Percentiles rank a stretch among this genome's conserved stretches.
phyloP scores from a whole-genome alignment of 2,329 filamentous ascomycete species.

The Leptographium galeiforme region DNA sequence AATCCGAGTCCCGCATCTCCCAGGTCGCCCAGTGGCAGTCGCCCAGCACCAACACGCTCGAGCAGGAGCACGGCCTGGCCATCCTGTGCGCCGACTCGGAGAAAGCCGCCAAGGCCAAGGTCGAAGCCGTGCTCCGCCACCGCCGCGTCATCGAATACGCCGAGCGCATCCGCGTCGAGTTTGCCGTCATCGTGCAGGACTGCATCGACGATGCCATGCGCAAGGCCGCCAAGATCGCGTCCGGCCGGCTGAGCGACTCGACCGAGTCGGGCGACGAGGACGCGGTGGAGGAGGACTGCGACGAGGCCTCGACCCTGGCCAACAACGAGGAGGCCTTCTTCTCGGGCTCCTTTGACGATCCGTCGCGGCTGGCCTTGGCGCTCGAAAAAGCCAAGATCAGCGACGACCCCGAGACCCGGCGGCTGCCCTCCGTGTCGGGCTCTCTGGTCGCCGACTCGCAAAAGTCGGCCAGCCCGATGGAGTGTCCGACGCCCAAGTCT shows the following conservation, averaged over 20 bases:
- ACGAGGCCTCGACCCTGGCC: conserved; percentile 24
- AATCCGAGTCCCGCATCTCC: conserved; percentile 87
- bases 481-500: conserved; percentile 82
- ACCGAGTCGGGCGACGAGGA: conserved; percentile 45
- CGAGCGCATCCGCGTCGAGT: conserved; percentile 88
- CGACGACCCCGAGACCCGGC: conserved; percentile 25
- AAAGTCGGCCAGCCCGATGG: conserved; percentile 77
- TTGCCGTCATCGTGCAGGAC: conserved; percentile 83
- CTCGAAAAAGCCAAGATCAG: conserved; percentile 30
- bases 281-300: conserved; percentile 24
- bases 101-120: conserved; percentile 69
- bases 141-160: conserved; percentile 90
- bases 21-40: conserved; percentile 97
- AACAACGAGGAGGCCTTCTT: conserved; percentile 41
- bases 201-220: conserved; percentile 86
- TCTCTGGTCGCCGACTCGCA: conserved; percentile 65
- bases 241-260: conserved; percentile 73
- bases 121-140: conserved; percentile 85
- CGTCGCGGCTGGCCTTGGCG: conserved; percentile 42
- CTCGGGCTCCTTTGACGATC: conserved; percentile 42
- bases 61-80: conserved; percentile 84
- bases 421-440: conserved; percentile 47
- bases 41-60: conserved; percentile 76
- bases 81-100: conserved; percentile 85
- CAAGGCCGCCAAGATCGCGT: conserved; percentile 79